A percentile compares a stretch with the other conserved stretches of the same genome.
These are phyloP conservation scores for Xanthoceras sorbifolium DNA, from an alignment of 345 rosid genomes.

Conservation along the genomic window DNA sequence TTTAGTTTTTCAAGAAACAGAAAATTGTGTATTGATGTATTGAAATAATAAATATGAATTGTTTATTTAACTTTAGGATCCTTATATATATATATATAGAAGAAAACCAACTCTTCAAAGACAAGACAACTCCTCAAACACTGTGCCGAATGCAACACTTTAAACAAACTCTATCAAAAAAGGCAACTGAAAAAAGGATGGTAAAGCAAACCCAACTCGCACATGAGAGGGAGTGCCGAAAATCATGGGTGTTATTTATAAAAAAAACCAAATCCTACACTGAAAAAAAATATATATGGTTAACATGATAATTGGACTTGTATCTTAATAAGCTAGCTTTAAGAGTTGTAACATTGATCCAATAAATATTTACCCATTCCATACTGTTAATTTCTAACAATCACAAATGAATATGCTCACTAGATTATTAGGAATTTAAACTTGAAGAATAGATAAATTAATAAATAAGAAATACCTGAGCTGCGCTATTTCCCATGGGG, in stretches of 20 bases:
- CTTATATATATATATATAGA: too few relatives aligned
- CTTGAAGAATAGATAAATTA: conserved; percentile 15
- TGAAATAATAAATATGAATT: too few relatives aligned
- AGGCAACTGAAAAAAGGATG: neutral
- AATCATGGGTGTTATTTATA: neutral
- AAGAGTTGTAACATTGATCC: neutral
- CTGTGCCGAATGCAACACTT: neutral
- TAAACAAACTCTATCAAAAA: neutral
- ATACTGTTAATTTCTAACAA: neutral
- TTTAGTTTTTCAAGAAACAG: too few relatives aligned
- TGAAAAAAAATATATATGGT: neutral
- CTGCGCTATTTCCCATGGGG: conserved; percentile 99
- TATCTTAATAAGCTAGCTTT: neutral
- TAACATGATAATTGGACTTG: neutral
- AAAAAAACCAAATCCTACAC: neutral
- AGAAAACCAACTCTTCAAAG: too few relatives aligned
- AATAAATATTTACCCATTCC: neutral
- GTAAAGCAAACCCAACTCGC: neutral
- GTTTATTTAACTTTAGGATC: too few relatives aligned
- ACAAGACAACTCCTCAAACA: too few relatives aligned
- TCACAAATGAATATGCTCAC: conserved; percentile 7
- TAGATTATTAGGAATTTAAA: conserved; percentile 15
- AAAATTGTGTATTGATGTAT: too few relatives aligned
- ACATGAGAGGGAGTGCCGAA: neutral
- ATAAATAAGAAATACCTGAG: conserved; percentile 66